A percentile compares a stretch with the other conserved stretches of the same genome.
Conservation (phyloP, 257 asterid genomes). For the Gentiana dahurica region DNA sequence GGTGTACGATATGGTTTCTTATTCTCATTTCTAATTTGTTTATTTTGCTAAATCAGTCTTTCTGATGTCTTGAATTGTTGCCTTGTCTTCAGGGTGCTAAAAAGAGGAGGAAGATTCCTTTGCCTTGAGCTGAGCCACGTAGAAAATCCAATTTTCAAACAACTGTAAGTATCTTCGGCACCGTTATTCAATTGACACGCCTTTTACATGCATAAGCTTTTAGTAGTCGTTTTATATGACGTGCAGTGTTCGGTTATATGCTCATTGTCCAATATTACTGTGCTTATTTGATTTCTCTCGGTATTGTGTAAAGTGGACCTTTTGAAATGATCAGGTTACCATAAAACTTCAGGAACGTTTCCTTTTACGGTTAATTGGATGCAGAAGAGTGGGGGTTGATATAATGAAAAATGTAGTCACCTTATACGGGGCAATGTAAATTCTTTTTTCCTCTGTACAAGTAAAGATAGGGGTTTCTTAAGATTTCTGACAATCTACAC, state of each 20-base stretch:
- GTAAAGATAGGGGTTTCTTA: too few relatives aligned
- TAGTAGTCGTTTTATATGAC: background rate
- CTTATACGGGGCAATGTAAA: too few relatives aligned
- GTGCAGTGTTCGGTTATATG: background rate
- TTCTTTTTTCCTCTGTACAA: too few relatives aligned
- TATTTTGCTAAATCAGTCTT: background rate
- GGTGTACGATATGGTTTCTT: constrained; percentile 3
- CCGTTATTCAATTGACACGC: background rate
- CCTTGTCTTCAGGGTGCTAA: constrained; percentile 63
- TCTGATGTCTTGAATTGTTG: background rate
- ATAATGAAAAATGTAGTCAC: too few relatives aligned
- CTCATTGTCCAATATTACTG: too few relatives aligned
- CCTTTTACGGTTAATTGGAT: too few relatives aligned
- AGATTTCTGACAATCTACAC: too few relatives aligned
- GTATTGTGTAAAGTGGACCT: too few relatives aligned
- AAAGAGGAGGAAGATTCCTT: constrained; percentile 90
- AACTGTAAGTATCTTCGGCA: constrained; percentile 47
- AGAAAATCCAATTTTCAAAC: constrained; percentile 60
- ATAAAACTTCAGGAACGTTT: too few relatives aligned
- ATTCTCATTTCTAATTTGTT: background rate
- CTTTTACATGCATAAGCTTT: background rate
- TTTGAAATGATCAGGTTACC: too few relatives aligned
- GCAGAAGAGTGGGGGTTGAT: too few relatives aligned
- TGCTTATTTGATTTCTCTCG: too few relatives aligned
- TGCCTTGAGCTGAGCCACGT: constrained; percentile 96